Evolutionary conservation across 805 yeast species (phyloP).

Genomic region (Vanderwaltozyma verrucispora): DNA sequence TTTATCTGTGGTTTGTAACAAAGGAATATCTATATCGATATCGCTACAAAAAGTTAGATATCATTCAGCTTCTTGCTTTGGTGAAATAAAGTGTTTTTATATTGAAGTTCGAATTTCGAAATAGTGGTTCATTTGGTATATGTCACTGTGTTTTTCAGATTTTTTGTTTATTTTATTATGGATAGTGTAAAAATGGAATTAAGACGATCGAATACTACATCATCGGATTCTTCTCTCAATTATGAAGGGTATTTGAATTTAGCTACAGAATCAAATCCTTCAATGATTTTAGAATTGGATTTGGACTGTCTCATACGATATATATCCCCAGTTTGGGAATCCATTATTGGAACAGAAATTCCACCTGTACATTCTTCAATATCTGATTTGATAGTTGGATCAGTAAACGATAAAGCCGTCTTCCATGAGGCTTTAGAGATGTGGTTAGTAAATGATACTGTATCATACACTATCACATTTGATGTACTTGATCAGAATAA

Average conservation of each 20-base stretch:
- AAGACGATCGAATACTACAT: constrained; percentile 3
- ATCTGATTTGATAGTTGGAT: constrained; percentile 53
- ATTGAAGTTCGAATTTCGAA: no score
- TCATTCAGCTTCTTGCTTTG: no score
- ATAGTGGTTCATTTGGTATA: no score
- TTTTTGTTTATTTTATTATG: no score
- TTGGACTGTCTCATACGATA: constrained; percentile 69
- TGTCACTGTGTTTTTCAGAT: no score
- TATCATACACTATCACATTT: constrained; percentile 66
- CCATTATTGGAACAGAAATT: constrained; percentile 54
- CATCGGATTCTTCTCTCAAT: constrained; percentile 13
- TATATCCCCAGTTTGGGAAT: constrained; percentile 68
- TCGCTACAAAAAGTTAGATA: no score
- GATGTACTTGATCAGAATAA: constrained; percentile 36
- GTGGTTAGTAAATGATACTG: constrained; percentile 60
- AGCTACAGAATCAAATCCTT: constrained; percentile 62
- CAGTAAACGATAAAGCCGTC: constrained; percentile 51
- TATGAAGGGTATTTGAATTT: constrained; percentile 43
- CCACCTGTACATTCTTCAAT: constrained; percentile 34
- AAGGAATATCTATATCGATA: no score
- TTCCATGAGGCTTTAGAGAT: constrained; percentile 59
- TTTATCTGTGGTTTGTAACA: no score
- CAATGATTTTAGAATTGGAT: constrained; percentile 76
- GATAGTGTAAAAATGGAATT: neutral
- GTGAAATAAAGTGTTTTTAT: no score